phyloP scores from a whole-genome alignment of 2,329 filamentous ascomycete species.

The Nemania abortiva region DNA sequence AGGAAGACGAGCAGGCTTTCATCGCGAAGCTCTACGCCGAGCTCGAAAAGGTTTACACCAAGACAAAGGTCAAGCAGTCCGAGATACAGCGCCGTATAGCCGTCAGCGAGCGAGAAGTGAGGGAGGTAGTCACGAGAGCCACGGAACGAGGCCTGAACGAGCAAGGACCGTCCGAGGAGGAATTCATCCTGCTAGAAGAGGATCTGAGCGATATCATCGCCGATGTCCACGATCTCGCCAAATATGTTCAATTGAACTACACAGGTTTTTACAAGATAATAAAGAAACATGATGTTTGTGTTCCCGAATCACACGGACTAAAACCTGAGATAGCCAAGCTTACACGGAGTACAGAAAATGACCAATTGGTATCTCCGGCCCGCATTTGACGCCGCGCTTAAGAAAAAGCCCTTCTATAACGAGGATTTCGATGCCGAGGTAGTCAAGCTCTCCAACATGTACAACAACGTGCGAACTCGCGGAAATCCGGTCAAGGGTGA shows the following conservation, averaged over 20 bases:
- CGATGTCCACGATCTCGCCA: constrained; percentile 96
- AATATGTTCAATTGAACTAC: constrained; percentile 98
- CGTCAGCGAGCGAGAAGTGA: constrained; percentile 88
- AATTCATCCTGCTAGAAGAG: constrained; percentile 93
- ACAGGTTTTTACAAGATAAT: constrained; percentile 99
- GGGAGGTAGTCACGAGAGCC: constrained; percentile 80
- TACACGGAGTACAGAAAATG: constrained; percentile 75
- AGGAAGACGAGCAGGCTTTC: constrained; percentile 91
- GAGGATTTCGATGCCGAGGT: constrained; percentile 98
- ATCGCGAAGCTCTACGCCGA: constrained; percentile 88
- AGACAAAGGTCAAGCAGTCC: constrained; percentile 96
- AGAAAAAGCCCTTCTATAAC: constrained; percentile 98
- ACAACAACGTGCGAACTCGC: constrained; percentile 92
- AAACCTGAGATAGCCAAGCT: constrained; percentile 24
- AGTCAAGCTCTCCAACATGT: constrained; percentile 92
- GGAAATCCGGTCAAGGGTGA: constrained; percentile 95
- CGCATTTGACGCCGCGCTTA: constrained; percentile 93
- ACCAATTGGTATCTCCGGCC: constrained; percentile 93
- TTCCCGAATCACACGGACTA: constrained; percentile 3
- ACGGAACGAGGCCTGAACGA: constrained; percentile 70
- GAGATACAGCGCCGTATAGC: constrained; percentile 94
- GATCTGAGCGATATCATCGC: constrained; percentile 98
- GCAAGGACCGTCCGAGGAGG: constrained; percentile 81
- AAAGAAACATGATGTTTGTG: constrained; percentile 95
- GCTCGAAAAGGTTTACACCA: constrained; percentile 96